phyloP scores from a whole-genome alignment of 169 alveolate species.

The Prorocentrum cordatum region DNA sequence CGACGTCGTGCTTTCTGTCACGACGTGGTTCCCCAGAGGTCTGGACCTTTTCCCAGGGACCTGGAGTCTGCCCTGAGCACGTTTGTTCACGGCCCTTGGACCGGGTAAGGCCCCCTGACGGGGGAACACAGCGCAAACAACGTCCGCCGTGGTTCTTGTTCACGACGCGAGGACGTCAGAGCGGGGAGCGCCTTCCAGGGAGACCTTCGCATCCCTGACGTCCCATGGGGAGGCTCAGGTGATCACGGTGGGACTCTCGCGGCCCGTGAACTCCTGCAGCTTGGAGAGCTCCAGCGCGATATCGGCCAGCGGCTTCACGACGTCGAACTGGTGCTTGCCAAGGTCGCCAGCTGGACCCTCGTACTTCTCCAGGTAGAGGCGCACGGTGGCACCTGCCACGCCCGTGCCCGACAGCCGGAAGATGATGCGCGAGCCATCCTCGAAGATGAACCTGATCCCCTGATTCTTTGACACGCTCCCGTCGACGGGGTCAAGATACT shows the following conservation, averaged over 20 bases:
- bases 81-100: too few relatives aligned
- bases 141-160: too few relatives aligned
- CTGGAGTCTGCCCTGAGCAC: too few relatives aligned
- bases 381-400: conserved; percentile 88
- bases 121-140: too few relatives aligned
- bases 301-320: background rate
- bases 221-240: too few relatives aligned
- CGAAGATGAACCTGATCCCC: conserved; percentile 84
- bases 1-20: too few relatives aligned
- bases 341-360: conserved; percentile 31
- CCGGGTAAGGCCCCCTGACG: too few relatives aligned
- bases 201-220: too few relatives aligned
- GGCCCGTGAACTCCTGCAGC: conserved; percentile 27
- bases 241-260: conserved; percentile 52
- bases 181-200: too few relatives aligned
- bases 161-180: too few relatives aligned
- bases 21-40: too few relatives aligned
- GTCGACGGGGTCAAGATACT: conserved; percentile 86
- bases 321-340: background rate
- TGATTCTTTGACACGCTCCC: conserved; percentile 82
- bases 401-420: conserved; percentile 75
- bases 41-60: too few relatives aligned
- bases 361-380: conserved; percentile 87
- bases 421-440: conserved; percentile 76
- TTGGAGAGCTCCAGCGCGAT: conserved; percentile 19